Evolutionary conservation across 2,329 filamentous ascomycete species (phyloP).

Genomic region (Aspergillus sojae): DNA sequence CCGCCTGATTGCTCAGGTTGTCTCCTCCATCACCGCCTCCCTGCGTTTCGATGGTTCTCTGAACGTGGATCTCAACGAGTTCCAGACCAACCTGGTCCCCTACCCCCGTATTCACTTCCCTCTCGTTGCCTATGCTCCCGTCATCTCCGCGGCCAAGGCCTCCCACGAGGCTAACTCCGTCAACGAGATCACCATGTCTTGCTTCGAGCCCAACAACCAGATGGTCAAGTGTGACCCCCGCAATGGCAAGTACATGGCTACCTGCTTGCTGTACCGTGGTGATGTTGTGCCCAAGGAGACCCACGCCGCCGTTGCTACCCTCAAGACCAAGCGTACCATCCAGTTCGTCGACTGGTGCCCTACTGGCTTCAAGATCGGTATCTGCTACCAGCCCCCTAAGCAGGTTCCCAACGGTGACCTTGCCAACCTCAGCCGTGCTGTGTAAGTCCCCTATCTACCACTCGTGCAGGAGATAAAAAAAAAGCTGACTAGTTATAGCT

Average conservation of each 20-base stretch:
- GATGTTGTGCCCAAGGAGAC: slow-evolving; percentile 97
- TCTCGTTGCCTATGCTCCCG: slow-evolving; percentile 91
- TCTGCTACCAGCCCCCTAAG: slow-evolving; percentile 98
- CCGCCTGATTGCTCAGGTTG: slow-evolving; percentile 97
- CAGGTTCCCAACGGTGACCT: slow-evolving; percentile 96
- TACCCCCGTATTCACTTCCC: slow-evolving; percentile 99
- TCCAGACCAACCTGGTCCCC: slow-evolving; percentile 99
- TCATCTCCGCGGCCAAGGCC: slow-evolving; percentile 93
- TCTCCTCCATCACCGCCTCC: slow-evolving; percentile 97
- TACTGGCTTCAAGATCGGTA: slow-evolving; percentile 99
- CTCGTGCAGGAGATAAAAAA: not conserved
- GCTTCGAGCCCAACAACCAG: slow-evolving; percentile 99
- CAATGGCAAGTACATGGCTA: slow-evolving; percentile 99
- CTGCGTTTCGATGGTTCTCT: slow-evolving; percentile 98
- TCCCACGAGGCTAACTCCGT: slow-evolving; percentile 98
- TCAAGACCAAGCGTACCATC: slow-evolving; percentile 99
- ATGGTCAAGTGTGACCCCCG: slow-evolving; percentile 99
- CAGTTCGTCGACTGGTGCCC: slow-evolving; percentile 99
- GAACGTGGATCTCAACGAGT: slow-evolving; percentile 99
- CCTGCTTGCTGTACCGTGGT: slow-evolving; percentile 95
- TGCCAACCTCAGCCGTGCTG: slow-evolving; percentile 96
- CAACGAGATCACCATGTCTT: slow-evolving; percentile 96
- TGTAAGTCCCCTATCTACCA: slow-evolving; percentile 65
- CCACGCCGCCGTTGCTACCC: slow-evolving; percentile 85
- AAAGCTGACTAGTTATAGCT: slow-evolving; percentile 55